Percentiles rank a stretch among this genome's conserved stretches.
phyloP scores from a whole-genome alignment of 441 rosid species.

The Gossypium gossypioides region DNA sequence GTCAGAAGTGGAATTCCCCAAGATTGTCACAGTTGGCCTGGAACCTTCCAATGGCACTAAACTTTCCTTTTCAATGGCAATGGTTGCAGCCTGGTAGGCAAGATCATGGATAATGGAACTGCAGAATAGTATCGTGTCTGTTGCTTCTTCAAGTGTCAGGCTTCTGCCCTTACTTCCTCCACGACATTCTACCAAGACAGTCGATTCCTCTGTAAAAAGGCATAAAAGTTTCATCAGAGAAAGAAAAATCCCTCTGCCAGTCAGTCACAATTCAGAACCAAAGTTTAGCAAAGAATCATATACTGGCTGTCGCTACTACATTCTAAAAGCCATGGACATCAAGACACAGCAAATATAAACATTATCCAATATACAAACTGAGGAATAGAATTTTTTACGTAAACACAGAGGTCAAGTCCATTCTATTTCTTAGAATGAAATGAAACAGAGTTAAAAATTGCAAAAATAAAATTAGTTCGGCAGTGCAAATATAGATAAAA shows the following conservation, averaged over 20 bases:
- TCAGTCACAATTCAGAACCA: slow-evolving; percentile 13
- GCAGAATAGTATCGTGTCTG: slow-evolving; percentile 85
- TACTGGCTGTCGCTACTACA: neutral
- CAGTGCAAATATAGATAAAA: neutral
- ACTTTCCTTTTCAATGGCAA: slow-evolving; percentile 60
- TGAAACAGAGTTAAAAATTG: neutral
- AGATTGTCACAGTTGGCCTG: slow-evolving; percentile 57
- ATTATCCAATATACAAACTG: neutral
- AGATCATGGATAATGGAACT: slow-evolving; percentile 88
- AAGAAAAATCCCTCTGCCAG: slow-evolving; percentile 5
- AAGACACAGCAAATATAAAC: neutral
- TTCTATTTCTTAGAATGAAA: neutral
- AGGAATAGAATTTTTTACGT: neutral
- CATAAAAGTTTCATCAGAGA: slow-evolving; percentile 25
- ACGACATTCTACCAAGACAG: slow-evolving; percentile 48
- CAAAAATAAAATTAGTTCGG: neutral
- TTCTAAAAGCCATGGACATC: neutral
- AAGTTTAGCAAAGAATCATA: slow-evolving; percentile 8
- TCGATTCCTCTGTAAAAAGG: slow-evolving; percentile 48
- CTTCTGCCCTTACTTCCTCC: slow-evolving; percentile 62
- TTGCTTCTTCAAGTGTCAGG: slow-evolving; percentile 94
- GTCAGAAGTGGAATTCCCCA: slow-evolving; percentile 53
- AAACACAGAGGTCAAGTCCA: neutral
- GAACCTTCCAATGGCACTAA: slow-evolving; percentile 43
- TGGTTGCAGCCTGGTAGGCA: slow-evolving; percentile 70